phyloP scores from a whole-genome alignment of 1,284 basidiomycete genomes.

The Stygiomarasmius scandens region DNA sequence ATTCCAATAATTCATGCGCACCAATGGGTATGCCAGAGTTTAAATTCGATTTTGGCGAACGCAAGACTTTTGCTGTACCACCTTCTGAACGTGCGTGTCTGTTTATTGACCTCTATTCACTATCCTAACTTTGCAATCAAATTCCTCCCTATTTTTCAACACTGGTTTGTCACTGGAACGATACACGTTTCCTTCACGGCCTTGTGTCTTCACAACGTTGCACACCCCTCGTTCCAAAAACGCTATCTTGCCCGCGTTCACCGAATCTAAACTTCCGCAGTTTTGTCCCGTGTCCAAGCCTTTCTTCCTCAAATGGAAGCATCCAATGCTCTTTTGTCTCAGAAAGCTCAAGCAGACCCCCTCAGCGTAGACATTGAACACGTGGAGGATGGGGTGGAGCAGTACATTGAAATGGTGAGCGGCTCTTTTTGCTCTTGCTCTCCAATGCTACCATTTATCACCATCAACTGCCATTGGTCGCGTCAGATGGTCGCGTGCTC shows the following conservation, averaged over 20 bases:
- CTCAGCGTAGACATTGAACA: conserved; percentile 67
- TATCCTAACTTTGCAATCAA: not conserved
- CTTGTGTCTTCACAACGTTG: not conserved
- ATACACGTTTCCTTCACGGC: not conserved
- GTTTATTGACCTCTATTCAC: not conserved
- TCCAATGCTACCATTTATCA: not conserved
- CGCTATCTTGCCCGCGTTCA: conserved; percentile 1
- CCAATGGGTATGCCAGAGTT: not conserved
- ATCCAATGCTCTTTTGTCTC: conserved; percentile 56
- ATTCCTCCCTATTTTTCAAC: not conserved
- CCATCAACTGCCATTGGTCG: not conserved
- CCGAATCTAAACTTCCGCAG: conserved; percentile 31
- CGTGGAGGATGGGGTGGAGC: conserved; percentile 44
- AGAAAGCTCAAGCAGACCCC: conserved; percentile 48
- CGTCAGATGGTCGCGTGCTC: not conserved
- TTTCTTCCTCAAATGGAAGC: conserved; percentile 67
- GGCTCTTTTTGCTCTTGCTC: conserved; percentile 1
- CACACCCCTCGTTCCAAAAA: not conserved
- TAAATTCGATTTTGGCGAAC: conserved; percentile 21
- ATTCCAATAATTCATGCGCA: conserved; percentile 9
- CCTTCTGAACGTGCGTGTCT: conserved; percentile 35
- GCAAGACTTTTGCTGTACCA: conserved; percentile 21
- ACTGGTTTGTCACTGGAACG: not conserved
- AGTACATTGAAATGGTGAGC: conserved; percentile 71
- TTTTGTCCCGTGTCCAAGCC: conserved; percentile 61